Percentiles rank a stretch among this genome's conserved stretches.
phyloP scores from a whole-genome alignment of 2,329 filamentous ascomycete genomes.

The Raffaelea deltoideospora region DNA sequence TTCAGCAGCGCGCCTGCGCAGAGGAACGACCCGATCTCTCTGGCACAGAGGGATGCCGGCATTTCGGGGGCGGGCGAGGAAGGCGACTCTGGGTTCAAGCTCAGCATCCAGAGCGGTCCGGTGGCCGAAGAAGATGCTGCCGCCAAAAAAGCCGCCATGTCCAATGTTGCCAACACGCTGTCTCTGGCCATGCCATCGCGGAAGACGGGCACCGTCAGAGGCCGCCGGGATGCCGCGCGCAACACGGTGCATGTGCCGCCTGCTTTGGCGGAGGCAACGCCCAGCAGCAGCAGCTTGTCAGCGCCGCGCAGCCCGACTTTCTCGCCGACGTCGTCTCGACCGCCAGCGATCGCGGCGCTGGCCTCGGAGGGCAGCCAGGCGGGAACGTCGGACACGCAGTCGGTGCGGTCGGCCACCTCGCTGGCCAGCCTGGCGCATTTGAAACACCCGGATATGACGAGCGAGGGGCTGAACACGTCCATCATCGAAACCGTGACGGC shows the following conservation, averaged over 20 bases:
- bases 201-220: slow-evolving; percentile 63
- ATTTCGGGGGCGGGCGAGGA: slow-evolving; percentile 31
- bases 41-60: slow-evolving; percentile 51
- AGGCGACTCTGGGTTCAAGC: slow-evolving; percentile 54
- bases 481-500: slow-evolving; percentile 86
- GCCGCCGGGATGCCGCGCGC: slow-evolving; percentile 77
- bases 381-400: slow-evolving; percentile 67
- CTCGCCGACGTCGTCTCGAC: slow-evolving; percentile 17
- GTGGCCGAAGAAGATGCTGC: slow-evolving; percentile 65
- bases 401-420: slow-evolving; percentile 77
- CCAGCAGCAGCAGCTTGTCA: slow-evolving; percentile 2
- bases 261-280: slow-evolving; percentile 18
- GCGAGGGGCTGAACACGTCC: slow-evolving; percentile 71
- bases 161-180: slow-evolving; percentile 60
- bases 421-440: slow-evolving; percentile 52
- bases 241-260: slow-evolving; percentile 80
- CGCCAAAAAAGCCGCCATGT: slow-evolving; percentile 57
- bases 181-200: slow-evolving; percentile 51
- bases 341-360: slow-evolving; percentile 36
- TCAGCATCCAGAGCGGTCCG: slow-evolving; percentile 65
- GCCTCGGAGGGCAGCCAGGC: slow-evolving; percentile 47
- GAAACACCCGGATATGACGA: slow-evolving; percentile 68
- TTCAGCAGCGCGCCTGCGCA: slow-evolving; percentile 58
- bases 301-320: slow-evolving; percentile 17
- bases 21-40: slow-evolving; percentile 50